These are phyloP conservation scores for Pleomassaria siparia DNA, from an alignment of 2,329 filamentous ascomycete species.

Conservation along the genomic window DNA sequence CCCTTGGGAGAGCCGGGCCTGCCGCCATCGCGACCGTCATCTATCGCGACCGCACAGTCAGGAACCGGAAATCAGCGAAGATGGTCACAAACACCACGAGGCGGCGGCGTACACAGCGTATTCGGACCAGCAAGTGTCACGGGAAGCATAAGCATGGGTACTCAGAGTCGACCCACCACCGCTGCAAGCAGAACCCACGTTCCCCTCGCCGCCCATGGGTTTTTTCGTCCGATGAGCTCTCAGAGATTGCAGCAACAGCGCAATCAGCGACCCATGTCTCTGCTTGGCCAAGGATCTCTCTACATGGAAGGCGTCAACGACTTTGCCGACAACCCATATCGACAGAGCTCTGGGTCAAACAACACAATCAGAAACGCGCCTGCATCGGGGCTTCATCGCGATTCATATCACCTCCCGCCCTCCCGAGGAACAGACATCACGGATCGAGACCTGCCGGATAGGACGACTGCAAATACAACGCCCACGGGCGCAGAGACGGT, in stretches of 20 bases:
- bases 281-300: conserved; percentile 37
- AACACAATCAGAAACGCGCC: conserved; percentile 31
- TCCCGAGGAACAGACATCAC: conserved; percentile 82
- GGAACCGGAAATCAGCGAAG: conserved; percentile 43
- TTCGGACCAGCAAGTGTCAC: conserved; percentile 35
- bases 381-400: conserved; percentile 37
- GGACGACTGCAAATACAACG: conserved; percentile 72
- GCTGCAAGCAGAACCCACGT: conserved; percentile 82
- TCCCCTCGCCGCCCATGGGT: conserved; percentile 84
- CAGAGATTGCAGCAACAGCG: conserved; percentile 91
- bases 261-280: conserved; percentile 56
- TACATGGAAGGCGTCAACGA: conserved; percentile 35
- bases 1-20: conserved; percentile 51
- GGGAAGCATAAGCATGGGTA: conserved; percentile 51
- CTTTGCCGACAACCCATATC: conserved; percentile 34
- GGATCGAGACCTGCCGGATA: conserved; percentile 70
- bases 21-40: conserved; percentile 50
- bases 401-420: conserved; percentile 54
- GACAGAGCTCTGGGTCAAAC: conserved; percentile 43
- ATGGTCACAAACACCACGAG: conserved; percentile 60
- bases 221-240: conserved; percentile 96
- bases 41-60: conserved; percentile 42
- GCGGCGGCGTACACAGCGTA: conserved; percentile 38
- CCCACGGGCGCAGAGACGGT: conserved; percentile 62
- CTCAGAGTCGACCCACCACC: conserved; percentile 57